Evolutionary conservation across 495 filamentous ascomycete genomes (phyloP).

Genomic region (Talaromyces thailandensis): DNA sequence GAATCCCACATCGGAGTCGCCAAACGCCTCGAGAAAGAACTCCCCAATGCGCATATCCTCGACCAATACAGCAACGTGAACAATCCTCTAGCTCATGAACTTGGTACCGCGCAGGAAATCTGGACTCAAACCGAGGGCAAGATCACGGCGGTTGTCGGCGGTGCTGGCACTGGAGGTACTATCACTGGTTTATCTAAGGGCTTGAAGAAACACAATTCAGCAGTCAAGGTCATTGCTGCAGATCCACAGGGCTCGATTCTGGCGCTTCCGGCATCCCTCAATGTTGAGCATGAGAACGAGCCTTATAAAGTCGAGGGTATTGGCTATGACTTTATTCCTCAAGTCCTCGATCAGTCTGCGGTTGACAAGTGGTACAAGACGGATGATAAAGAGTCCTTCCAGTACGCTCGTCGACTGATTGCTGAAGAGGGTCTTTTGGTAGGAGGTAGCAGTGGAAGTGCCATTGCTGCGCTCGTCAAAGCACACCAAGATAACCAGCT

Average conservation of each 20-base stretch:
- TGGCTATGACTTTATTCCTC: slow-evolving; percentile 95
- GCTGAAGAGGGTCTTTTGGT: slow-evolving; percentile 91
- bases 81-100: slow-evolving; percentile 90
- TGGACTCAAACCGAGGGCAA: slow-evolving; percentile 85
- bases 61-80: slow-evolving; percentile 92
- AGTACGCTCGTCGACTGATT: slow-evolving; percentile 80
- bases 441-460: slow-evolving; percentile 89
- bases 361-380: slow-evolving; percentile 99
- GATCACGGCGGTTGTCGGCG: slow-evolving; percentile 79
- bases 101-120: slow-evolving; percentile 92
- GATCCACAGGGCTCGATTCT: slow-evolving; percentile 87
- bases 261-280: slow-evolving; percentile 67
- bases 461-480: slow-evolving; percentile 74
- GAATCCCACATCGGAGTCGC: slow-evolving; percentile 98
- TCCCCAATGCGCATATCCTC: slow-evolving; percentile 92
- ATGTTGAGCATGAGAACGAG: slow-evolving; percentile 68
- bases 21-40: slow-evolving; percentile 79
- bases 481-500: slow-evolving; percentile 68
- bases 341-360: slow-evolving; percentile 71
- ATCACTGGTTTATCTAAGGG: slow-evolving; percentile 85
- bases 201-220: slow-evolving; percentile 73
- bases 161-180: slow-evolving; percentile 92
- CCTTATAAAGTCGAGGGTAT: slow-evolving; percentile 98
- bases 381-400: slow-evolving; percentile 83
- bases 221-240: slow-evolving; percentile 80